These are phyloP conservation scores for Salvia sclarea DNA, from an alignment of 305 asterid genomes.

Conservation along the genomic window DNA sequence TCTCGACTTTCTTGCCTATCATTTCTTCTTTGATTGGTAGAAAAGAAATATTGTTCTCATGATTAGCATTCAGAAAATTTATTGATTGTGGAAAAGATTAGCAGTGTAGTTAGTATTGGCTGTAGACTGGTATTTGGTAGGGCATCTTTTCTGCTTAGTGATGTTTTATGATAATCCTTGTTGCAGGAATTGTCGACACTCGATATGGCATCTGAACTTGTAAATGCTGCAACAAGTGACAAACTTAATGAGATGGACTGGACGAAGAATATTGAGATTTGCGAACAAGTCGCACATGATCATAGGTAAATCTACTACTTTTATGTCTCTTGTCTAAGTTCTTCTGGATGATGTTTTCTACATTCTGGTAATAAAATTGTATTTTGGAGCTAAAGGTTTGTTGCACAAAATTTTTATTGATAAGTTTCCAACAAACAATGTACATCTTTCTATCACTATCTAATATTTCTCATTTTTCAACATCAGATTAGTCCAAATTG, in stretches of 20 bases:
- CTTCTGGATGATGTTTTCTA: conserved; percentile 18
- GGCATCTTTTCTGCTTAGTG: conserved; percentile 20
- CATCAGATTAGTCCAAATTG: conserved; percentile 5
- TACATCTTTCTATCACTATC: not conserved
- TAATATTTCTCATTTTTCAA: not conserved
- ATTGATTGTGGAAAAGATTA: not conserved
- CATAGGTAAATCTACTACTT: conserved; percentile 49
- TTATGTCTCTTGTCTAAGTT: conserved; percentile 4
- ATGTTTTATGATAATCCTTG: conserved; percentile 31
- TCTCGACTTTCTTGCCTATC: conserved; percentile 9
- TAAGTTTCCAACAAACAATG: conserved; percentile 9
- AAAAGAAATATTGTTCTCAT: not conserved
- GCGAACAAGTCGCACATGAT: conserved; percentile 83
- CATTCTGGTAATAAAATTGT: conserved; percentile 23
- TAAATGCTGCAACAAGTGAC: conserved; percentile 81
- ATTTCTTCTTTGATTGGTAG: conserved; percentile 6
- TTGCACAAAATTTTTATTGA: not conserved
- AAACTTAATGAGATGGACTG: conserved; percentile 90
- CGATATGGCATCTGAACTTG: conserved; percentile 88
- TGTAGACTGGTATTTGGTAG: not conserved
- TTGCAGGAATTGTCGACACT: conserved; percentile 45
- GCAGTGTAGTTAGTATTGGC: not conserved
- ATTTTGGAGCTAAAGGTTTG: conserved; percentile 9
- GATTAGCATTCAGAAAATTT: not conserved
- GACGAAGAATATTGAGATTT: conserved; percentile 83